Base-by-base conservation (phyloP, 176 grass and related monocot genomes). In the Eragrostis curvula region DNA sequence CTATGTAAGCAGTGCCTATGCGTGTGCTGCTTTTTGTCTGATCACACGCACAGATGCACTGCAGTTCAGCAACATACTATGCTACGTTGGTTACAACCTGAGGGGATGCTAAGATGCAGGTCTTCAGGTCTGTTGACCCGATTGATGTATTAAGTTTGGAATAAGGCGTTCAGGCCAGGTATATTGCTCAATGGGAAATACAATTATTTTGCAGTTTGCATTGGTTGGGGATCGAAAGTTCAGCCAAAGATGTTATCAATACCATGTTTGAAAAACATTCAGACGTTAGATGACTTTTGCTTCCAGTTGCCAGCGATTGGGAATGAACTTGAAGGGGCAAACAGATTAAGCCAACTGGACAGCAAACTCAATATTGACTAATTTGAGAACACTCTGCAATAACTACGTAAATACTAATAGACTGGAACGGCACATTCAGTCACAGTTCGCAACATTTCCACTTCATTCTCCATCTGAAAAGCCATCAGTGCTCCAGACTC, bases 1-100 rank as follows among this genome's bases (percentile, higher is more conserved):
- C 1, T 14, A 24, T n/a, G 24, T 66, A 59, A 65, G 71, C 56
- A 63, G 82, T 56, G 87, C 24, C 62, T 70, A 52, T 75, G 65
- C 43, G 53, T 57, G 53, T 65, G 40, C 23, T 80, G 49, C 40
- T 81, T 84, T 89, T 85, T 85, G 78, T 75, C 25, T 76, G 39
- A 81, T 70, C 82, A 85, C 82, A 89, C 71, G 63, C 55, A 66
- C 84, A 25, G 68, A 89, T 64, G 63, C 55, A 66, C 84, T 39
- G 68, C 61, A 9, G 6, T 56, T 47, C 44, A 27, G 45, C 29
- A 63, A 42, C 42, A 67, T 83, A 25, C 28, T 23, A 27, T 71
- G 56, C 36, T 72, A 25, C 18, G 40, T 59, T 75, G 77, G 40
- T 30, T 77, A 66, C 66, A 78, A 43, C 47, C 72, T 72, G 78